Evolutionary conservation across 2,329 filamentous ascomycete species (phyloP).

Genomic region (Laburnicola sp.): DNA sequence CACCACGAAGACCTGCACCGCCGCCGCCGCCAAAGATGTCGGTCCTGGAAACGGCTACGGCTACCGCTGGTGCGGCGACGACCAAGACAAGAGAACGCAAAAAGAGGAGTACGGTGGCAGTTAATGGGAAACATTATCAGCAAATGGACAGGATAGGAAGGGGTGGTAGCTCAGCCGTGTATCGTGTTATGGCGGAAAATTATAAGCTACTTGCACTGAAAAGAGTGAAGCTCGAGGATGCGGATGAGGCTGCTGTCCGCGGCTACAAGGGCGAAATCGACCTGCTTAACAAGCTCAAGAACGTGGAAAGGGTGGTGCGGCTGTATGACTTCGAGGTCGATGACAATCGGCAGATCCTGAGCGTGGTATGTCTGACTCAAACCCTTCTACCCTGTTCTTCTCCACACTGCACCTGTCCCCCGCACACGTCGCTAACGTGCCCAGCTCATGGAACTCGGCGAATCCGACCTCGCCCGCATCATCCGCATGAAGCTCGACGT

Average conservation of each 20-base stretch:
- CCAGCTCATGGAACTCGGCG: constrained; percentile 94
- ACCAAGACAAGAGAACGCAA: constrained; percentile 71
- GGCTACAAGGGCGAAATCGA: constrained; percentile 97
- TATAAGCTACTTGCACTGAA: constrained; percentile 95
- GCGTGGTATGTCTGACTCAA: constrained; percentile 64
- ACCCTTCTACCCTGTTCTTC: no score
- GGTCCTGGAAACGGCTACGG: constrained; percentile 86
- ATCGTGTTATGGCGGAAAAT: constrained; percentile 95
- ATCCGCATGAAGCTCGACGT: constrained; percentile 67
- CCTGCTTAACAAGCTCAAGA: constrained; percentile 76
- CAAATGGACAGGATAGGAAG: constrained; percentile 87
- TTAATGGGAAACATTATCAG: constrained; percentile 91
- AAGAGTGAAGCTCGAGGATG: constrained; percentile 85
- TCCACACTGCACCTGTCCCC: no score
- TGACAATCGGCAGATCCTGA: constrained; percentile 84
- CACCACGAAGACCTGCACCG: constrained; percentile 75
- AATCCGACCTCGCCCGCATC: constrained; percentile 87
- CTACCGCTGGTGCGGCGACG: constrained; percentile 76
- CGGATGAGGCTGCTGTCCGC: constrained; percentile 78
- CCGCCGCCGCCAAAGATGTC: constrained; percentile 94
- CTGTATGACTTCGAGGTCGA: constrained; percentile 94
- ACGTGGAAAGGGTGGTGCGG: constrained; percentile 86
- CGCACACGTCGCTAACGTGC: neutral
- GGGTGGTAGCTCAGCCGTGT: constrained; percentile 92
- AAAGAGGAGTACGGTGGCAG: constrained; percentile 78